Base-by-base conservation (phyloP, 352 stramenopile genomes). In the Blastocystis sp. region DNA sequence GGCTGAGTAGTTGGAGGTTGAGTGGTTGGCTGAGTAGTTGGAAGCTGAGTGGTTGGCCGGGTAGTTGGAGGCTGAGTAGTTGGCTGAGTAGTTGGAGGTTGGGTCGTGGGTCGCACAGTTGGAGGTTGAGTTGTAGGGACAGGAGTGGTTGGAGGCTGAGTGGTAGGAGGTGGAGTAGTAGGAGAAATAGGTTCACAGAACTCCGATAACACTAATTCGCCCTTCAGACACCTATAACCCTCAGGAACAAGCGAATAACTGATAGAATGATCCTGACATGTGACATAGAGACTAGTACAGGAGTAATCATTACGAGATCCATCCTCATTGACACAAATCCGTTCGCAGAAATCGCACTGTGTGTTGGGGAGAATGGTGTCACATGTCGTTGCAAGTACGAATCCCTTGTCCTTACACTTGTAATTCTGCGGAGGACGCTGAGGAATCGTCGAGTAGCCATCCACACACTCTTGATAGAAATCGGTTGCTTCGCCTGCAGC, bases 321-420 rank as follows among this genome's bases (percentile, higher is more conserved):
- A 65, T 89, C 78, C 55, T 78, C 78, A 43, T 89, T 89, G 24
- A 89, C 78, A 43, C 78, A 89, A 11, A 85, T 66, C 4, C 8
- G 30, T 24, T 85, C 34, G 41, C 73, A 85, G 73, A 85, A 85
- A 43, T 64, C 39, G 41, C 73, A 85, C 50, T 66, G 30, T 24
- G 73, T 66, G 34, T 85, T 85, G 50, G 73, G 73, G 26, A 85
- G 56, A 13, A 85, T 47, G 24, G 53, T 53, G 39, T 85, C 73
- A 45, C 73, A 85, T 11, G 73, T 68, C 16, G 73, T 85, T 20
- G 73, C 43, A 26, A 85, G 41, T 16, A 85, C 73, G 41, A 85
- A 85, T n/a, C 73, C 73, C 50, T 85, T 85, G n/a, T 85, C 73
- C 55, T 85, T 85, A 45, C 73, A 85, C 53, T 85, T 85, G 56